A percentile compares a stretch with the other conserved stretches of the same genome.
phyloP scores from a whole-genome alignment of 257 asterid species.

The Solanum peruvianum region DNA sequence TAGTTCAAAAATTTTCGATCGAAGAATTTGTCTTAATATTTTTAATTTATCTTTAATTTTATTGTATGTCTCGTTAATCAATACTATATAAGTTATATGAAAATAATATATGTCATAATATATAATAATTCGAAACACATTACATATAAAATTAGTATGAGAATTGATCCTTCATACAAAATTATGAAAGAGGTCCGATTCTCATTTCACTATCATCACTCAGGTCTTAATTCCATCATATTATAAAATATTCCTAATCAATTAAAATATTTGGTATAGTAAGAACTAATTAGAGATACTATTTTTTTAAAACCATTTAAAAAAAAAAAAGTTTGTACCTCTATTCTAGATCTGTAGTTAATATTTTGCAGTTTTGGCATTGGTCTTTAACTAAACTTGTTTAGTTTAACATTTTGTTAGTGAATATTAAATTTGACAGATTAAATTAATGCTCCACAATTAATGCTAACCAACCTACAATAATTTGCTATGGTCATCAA shows the following conservation, averaged over 20 bases:
- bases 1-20: fast-evolving
- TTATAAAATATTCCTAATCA: neutral
- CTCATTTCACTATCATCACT: neutral
- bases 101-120: too few species aligned
- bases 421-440: neutral
- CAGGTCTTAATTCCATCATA: neutral
- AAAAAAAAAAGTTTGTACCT: neutral
- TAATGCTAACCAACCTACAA: neutral
- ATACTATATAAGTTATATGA: too few species aligned
- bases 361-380: neutral
- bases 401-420: neutral
- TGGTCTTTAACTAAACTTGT: neutral
- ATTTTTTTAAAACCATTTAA: neutral
- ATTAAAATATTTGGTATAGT: neutral
- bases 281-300: neutral
- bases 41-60: too few species aligned
- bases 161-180: too few species aligned
- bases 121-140: too few species aligned
- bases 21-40: too few species aligned
- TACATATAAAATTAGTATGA: too few species aligned
- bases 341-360: neutral
- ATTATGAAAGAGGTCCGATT: too few species aligned
- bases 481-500: neutral
- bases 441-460: neutral
- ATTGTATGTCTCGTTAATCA: too few species aligned